phyloP scores from a whole-genome alignment of 306 rosid genomes.

The Dryas alaskensis region DNA sequence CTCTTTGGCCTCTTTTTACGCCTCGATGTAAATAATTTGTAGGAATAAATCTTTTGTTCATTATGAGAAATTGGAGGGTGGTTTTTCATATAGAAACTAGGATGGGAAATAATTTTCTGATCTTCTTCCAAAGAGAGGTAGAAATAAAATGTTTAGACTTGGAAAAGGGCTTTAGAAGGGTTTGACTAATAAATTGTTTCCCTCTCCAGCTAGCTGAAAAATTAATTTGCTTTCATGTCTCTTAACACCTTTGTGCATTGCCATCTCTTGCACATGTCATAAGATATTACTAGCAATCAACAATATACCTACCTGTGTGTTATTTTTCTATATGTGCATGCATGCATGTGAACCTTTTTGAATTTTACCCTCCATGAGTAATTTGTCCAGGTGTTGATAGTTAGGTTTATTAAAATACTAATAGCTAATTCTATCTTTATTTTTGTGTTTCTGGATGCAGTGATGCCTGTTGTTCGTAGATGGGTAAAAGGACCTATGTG shows the following conservation, averaged over 20 bases:
- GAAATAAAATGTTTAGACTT: not conserved
- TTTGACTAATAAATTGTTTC: not conserved
- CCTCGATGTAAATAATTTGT: too few species aligned
- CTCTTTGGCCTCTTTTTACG: not conserved
- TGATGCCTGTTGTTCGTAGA: conserved; percentile 76
- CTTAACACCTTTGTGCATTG: not conserved
- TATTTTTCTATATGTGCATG: not conserved
- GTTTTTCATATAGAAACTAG: too few species aligned
- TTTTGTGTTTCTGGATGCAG: conserved; percentile 44
- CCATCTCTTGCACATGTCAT: not conserved
- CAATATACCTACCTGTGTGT: not conserved
- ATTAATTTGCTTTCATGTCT: not conserved
- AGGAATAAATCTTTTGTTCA: not conserved
- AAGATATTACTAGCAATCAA: not conserved
- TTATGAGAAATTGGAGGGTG: too few species aligned
- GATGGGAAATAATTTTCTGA: too few species aligned
- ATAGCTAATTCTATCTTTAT: not conserved
- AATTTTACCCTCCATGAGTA: not conserved
- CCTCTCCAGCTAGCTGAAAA: not conserved
- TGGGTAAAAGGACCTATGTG: conserved; percentile 85
- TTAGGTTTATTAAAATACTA: not conserved
- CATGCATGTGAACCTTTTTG: not conserved
- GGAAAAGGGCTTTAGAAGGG: not conserved
- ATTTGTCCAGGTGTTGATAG: not conserved
- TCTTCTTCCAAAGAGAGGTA: too few species aligned